Percentiles rank a stretch among this genome's conserved stretches.
Conservation (phyloP, 2,329 filamentous ascomycete species). For the Exophiala aquamarina region DNA sequence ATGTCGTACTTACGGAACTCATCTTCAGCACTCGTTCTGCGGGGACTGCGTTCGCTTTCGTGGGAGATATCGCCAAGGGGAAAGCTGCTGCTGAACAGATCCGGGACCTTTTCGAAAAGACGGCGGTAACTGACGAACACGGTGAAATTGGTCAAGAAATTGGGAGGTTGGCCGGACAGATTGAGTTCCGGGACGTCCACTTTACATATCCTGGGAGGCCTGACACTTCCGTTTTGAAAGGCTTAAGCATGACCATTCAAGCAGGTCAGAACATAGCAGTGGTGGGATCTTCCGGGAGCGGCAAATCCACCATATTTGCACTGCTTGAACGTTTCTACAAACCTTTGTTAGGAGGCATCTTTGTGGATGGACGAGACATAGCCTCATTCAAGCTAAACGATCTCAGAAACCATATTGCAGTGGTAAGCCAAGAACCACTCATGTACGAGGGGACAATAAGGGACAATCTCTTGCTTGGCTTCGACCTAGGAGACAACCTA, state of each 20-base stretch:
- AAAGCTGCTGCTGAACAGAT: conserved; percentile 78
- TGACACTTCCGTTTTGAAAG: conserved; percentile 87
- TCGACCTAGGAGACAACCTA: conserved; percentile 69
- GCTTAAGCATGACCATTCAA: conserved; percentile 61
- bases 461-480: conserved; percentile 86
- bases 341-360: conserved; percentile 74
- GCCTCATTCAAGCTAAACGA: conserved; percentile 77
- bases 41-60: conserved; percentile 84
- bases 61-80: conserved; percentile 90
- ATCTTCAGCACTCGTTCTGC: conserved; percentile 92
- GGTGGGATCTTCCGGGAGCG: conserved; percentile 91
- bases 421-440: conserved; percentile 92
- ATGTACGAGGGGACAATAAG: conserved; percentile 88
- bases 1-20: conserved; percentile 82
- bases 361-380: conserved; percentile 83
- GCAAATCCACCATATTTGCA: conserved; percentile 90
- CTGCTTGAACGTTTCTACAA: conserved; percentile 95
- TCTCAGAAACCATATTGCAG: conserved; percentile 78
- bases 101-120: conserved; percentile 78
- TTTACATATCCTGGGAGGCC: conserved; percentile 91
- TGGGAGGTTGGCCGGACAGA: conserved; percentile 66
- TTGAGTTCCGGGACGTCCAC: conserved; percentile 90
- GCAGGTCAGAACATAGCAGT: conserved; percentile 62
- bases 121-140: conserved; percentile 77
- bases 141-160: conserved; percentile 73